Evolutionary conservation across 2,329 filamentous ascomycete species (phyloP), one percentile per base, ranked within the genome.

Genomic region (Beauveria medogensis): DNA sequence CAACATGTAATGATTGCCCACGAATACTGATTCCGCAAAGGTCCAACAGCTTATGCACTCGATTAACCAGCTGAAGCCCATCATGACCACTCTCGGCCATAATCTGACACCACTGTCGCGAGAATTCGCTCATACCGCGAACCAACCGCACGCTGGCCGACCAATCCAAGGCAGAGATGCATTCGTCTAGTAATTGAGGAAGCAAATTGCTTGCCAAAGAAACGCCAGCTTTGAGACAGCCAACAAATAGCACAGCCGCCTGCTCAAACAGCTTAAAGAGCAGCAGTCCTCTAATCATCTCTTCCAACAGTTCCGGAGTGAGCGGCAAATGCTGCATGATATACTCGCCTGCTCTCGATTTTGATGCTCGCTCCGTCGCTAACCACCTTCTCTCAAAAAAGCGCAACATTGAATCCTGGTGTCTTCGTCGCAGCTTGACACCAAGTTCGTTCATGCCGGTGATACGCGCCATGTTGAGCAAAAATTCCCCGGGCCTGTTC

Each of bases 271-370:
- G 71, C 61, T 72, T 74, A 47, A 82, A 79, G 44, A 77, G 73
- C 10, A 85, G 67, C 55, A 84, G 73, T 1, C 80, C 78, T 44
- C 72, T 67, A 26, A 85, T 71, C 3, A 83, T 71, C 54, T 75
- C 71, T 63, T 82, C 75, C 10, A 79, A 72, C 5, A 82, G 65
- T 2, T 69, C 64, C 8, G 69, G 69, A 43, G 72, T 71, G 18
- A 82, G 66, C 4, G 67, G 68, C 2, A 73, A 71, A 51, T 77
- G 75, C 65, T 79, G 69, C 60, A 76, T 74, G 18, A 77, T 70
- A 62, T 70, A 76, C 3, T 73, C 68, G 5, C 72, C 73, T 34
- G 62, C 66, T 62, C 59, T 65, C 41, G 67, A 63, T 34, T 69
- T 64, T 22, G 65, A 66, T 62, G 58, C 65, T 55, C 64, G 64